Evolutionary conservation across 257 asterid genomes (phyloP).

Genomic region (Plectranthus barbatus): DNA sequence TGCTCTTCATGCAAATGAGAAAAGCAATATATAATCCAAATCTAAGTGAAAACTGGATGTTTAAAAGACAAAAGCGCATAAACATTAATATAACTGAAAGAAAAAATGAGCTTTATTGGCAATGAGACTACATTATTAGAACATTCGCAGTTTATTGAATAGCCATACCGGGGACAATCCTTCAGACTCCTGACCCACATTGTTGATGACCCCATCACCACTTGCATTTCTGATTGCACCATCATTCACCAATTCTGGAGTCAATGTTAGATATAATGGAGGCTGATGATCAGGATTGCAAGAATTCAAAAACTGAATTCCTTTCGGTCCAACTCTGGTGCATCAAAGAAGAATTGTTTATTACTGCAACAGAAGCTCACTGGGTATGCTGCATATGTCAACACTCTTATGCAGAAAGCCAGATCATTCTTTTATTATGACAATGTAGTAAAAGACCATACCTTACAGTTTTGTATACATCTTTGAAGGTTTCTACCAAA

Average conservation of each 20-base stretch:
- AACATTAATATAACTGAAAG: not conserved
- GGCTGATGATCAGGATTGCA: constrained; percentile 93
- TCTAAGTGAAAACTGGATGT: not conserved
- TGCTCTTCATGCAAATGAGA: not conserved
- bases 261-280: constrained; percentile 54
- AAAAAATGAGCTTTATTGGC: not conserved
- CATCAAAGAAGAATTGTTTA: constrained; percentile 18
- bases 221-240: constrained; percentile 34
- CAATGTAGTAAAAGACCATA: constrained; percentile 11
- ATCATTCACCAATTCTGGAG: constrained; percentile 50
- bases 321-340: constrained; percentile 74
- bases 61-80: not conserved
- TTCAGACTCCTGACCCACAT: constrained; percentile 32
- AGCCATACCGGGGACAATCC: constrained; percentile 52
- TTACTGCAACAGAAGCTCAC: constrained; percentile 7
- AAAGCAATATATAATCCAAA: constrained; percentile 9
- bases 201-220: constrained; percentile 27
- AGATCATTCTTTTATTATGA: constrained; percentile 1
- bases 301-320: constrained; percentile 61
- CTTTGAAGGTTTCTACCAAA: constrained; percentile 61
- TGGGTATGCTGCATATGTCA: constrained; percentile 5
- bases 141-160: not conserved
- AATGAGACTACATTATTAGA: not conserved
- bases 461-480: constrained; percentile 71
- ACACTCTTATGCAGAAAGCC: not conserved